Conservation (phyloP, 148 eudicot genomes). For the Oxyria digyna region DNA sequence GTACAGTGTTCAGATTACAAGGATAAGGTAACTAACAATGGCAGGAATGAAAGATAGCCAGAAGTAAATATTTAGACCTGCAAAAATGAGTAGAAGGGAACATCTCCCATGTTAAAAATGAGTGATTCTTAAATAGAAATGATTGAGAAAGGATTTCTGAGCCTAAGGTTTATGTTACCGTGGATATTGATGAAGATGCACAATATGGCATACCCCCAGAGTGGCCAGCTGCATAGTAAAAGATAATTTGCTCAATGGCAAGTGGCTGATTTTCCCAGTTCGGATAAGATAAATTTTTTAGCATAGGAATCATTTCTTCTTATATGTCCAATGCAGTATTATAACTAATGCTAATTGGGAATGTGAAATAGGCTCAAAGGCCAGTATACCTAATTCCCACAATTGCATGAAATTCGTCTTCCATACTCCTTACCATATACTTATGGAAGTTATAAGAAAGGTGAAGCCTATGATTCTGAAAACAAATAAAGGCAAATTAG, state of each 20-base stretch:
- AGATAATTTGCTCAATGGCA: background rate
- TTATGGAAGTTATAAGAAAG: conserved; percentile 81
- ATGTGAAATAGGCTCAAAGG: background rate
- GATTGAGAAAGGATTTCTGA: background rate
- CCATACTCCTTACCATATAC: conserved; percentile 97
- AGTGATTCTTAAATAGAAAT: background rate
- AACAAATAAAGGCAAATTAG: background rate
- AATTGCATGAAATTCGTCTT: conserved; percentile 83
- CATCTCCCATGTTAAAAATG: background rate
- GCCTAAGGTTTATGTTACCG: conserved; percentile 30
- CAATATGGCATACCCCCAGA: conserved; percentile 89
- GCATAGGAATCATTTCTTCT: background rate
- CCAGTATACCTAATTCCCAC: conserved; percentile 79
- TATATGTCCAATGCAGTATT: background rate
- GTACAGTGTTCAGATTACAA: background rate
- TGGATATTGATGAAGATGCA: conserved; percentile 87
- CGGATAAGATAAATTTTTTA: background rate
- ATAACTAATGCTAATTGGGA: background rate
- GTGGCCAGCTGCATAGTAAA: conserved; percentile 76
- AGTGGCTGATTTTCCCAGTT: background rate
- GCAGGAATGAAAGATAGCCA: conserved; percentile 96
- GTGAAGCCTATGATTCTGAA: conserved; percentile 79
- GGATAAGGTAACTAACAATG: conserved; percentile 41
- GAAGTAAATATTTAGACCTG: conserved; percentile 93
- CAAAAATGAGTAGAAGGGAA: background rate